Evolutionary conservation across 2,329 filamentous ascomycete species (phyloP).

Genomic region (Claviceps africana): DNA sequence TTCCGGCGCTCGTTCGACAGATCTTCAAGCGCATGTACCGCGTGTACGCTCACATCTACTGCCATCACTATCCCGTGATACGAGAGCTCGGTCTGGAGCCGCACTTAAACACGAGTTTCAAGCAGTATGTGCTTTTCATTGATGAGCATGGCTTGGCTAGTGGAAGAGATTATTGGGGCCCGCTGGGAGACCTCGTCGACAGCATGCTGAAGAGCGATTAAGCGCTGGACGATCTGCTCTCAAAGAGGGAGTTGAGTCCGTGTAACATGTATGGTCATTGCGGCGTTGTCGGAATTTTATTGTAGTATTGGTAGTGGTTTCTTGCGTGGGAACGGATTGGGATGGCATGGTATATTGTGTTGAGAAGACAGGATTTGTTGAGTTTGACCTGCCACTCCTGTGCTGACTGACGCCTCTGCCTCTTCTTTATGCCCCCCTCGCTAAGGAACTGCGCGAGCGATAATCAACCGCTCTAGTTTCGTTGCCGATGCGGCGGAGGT

Average conservation of each 20-base stretch:
- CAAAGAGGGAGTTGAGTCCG: not conserved
- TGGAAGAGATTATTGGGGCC: slow-evolving; percentile 95
- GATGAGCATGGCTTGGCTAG: slow-evolving; percentile 88
- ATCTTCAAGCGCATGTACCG: slow-evolving; percentile 99
- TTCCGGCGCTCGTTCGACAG: slow-evolving; percentile 76
- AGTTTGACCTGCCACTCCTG: not conserved
- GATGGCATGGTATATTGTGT: not conserved
- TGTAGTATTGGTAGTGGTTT: not conserved
- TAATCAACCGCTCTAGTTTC: not conserved
- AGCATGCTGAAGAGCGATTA: slow-evolving; percentile 93
- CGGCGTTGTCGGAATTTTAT: slow-evolving; percentile 10
- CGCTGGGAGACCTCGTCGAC: slow-evolving; percentile 86
- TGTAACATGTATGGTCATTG: slow-evolving; percentile 8
- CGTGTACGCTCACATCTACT: slow-evolving; percentile 98
- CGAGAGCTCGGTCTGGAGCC: slow-evolving; percentile 90
- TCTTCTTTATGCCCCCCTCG: not conserved
- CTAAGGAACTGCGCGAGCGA: not conserved
- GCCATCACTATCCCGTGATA: slow-evolving; percentile 96
- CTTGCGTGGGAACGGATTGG: not conserved
- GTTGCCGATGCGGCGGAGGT: not conserved
- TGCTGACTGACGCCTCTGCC: not conserved
- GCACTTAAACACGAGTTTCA: slow-evolving; percentile 97
- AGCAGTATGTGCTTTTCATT: slow-evolving; percentile 97
- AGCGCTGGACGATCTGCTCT: slow-evolving; percentile 9
- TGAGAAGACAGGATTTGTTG: not conserved